Conservation (phyloP, 2,329 filamentous ascomycete genomes). For the Cladophialophora bantiana region DNA sequence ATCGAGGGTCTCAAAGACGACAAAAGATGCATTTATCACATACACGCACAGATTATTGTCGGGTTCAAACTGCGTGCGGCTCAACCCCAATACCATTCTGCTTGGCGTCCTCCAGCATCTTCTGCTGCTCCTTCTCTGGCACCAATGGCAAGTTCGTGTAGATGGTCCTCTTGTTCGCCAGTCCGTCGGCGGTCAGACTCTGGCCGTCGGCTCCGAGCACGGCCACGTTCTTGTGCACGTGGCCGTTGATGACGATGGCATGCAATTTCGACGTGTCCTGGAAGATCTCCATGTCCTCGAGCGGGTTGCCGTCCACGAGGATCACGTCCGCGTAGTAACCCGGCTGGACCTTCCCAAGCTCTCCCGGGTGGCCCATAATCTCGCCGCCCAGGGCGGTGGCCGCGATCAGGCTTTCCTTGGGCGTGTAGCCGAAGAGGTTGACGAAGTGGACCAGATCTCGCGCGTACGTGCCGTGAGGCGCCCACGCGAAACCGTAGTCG, state of each 20-base stretch:
- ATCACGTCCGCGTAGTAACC: conserved; percentile 25
- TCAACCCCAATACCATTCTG: conserved; percentile 15
- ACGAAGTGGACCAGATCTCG: conserved; percentile 20
- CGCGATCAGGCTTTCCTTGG: conserved; percentile 14
- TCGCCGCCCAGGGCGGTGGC: conserved; percentile 20
- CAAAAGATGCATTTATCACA: no score
- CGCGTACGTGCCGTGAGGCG: conserved; percentile 20
- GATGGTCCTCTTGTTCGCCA: conserved; percentile 12
- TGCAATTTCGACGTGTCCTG: conserved; percentile 14
- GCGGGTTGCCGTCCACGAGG: conserved; percentile 20
- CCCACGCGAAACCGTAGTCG: conserved; percentile 24
- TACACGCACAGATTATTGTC: no score
- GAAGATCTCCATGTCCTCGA: conserved; percentile 19
- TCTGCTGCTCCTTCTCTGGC: conserved; percentile 17
- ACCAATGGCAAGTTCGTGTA: conserved; percentile 14
- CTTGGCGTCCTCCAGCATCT: conserved; percentile 4
- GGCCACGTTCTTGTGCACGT: conserved; percentile 19
- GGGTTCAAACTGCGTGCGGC: conserved; percentile 10
- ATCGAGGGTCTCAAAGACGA: no score
- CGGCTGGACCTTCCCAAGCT: conserved; percentile 23
- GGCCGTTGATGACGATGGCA: conserved; percentile 22
- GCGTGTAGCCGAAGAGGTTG: conserved; percentile 24
- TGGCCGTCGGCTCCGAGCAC: conserved; percentile 14
- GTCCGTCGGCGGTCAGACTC: conserved; percentile 15
- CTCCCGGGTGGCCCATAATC: conserved; percentile 24